Evolutionary conservation across 257 asterid genomes (phyloP).

Genomic region (Osmanthus fragrans): DNA sequence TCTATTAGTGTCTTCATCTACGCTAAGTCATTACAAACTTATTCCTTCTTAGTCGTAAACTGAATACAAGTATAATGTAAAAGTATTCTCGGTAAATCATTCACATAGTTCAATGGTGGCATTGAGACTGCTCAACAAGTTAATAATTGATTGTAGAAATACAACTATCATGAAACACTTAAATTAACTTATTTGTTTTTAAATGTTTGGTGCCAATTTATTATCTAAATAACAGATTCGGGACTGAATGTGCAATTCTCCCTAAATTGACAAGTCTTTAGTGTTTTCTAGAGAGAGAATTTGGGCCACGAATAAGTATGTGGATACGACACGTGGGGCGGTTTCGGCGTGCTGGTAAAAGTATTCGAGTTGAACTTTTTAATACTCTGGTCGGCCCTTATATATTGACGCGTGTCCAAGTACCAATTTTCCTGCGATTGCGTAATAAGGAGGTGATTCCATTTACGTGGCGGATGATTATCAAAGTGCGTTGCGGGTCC

Average conservation of each 20-base stretch:
- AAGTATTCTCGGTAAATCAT: too few relatives aligned
- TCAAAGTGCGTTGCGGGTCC: not conserved
- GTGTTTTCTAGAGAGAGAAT: slow-evolving; percentile 2
- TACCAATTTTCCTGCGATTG: not conserved
- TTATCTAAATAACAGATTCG: not conserved
- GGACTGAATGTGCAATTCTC: not conserved
- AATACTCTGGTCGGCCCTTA: slow-evolving; percentile 35
- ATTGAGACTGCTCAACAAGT: too few relatives aligned
- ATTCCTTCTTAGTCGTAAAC: too few relatives aligned
- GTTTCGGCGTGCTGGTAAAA: slow-evolving; percentile 28
- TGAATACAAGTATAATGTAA: too few relatives aligned
- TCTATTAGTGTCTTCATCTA: too few relatives aligned
- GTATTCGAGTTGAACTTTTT: slow-evolving; percentile 6
- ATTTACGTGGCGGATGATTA: slow-evolving; percentile 23
- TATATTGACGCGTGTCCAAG: slow-evolving; percentile 37
- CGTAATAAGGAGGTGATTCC: slow-evolving; percentile 30
- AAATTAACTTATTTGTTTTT: not conserved
- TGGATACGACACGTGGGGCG: slow-evolving; percentile 70
- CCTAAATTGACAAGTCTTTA: not conserved
- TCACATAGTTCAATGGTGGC: too few relatives aligned
- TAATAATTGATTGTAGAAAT: not conserved
- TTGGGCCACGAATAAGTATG: slow-evolving; percentile 34
- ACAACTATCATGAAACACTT: not conserved
- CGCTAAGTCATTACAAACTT: too few relatives aligned
- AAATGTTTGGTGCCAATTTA: not conserved